A percentile compares a stretch with the other conserved stretches of the same genome.
phyloP scores from a whole-genome alignment of 2,329 filamentous ascomycete species.

The Thelonectria discophora region DNA sequence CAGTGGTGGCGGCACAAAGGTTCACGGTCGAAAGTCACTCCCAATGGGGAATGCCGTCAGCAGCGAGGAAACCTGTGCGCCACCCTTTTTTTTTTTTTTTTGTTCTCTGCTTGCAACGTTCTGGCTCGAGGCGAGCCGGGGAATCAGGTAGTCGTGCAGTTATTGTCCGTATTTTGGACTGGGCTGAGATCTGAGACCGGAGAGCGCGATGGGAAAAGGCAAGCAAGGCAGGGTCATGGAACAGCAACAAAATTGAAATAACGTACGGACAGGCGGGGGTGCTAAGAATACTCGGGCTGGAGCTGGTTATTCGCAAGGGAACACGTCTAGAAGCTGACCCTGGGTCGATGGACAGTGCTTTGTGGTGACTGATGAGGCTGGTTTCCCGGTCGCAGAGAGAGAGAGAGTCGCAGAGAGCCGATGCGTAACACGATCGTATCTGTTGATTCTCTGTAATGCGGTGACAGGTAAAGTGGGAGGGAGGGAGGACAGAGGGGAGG shows the following conservation, averaged over 20 bases:
- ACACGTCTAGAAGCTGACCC: constrained; percentile 19
- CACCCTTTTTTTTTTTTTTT: too few relatives aligned
- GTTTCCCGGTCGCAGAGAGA: constrained; percentile 15
- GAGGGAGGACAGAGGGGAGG: constrained; percentile 4
- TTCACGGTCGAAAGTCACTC: background rate
- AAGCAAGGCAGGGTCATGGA: constrained; percentile 14
- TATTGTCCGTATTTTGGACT: constrained; percentile 22
- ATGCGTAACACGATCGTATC: background rate
- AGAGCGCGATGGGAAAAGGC: constrained; percentile 27
- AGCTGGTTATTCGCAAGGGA: background rate
- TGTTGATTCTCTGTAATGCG: background rate
- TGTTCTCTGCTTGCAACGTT: background rate
- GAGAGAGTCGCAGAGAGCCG: constrained; percentile 1
- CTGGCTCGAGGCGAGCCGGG: background rate
- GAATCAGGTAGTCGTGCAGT: constrained; percentile 6
- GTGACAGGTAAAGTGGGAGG: background rate
- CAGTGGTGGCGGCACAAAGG: too few relatives aligned
- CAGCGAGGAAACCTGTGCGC: background rate
- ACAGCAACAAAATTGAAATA: background rate
- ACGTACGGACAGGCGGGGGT: background rate
- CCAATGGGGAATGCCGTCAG: background rate
- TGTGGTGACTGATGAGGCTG: constrained; percentile 6
- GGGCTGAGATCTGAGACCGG: constrained; percentile 43
- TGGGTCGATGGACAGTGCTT: constrained; percentile 20
- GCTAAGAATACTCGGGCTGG: background rate